Evolutionary conservation across 306 rosid genomes (phyloP).

Genomic region (Crotalaria pallida): DNA sequence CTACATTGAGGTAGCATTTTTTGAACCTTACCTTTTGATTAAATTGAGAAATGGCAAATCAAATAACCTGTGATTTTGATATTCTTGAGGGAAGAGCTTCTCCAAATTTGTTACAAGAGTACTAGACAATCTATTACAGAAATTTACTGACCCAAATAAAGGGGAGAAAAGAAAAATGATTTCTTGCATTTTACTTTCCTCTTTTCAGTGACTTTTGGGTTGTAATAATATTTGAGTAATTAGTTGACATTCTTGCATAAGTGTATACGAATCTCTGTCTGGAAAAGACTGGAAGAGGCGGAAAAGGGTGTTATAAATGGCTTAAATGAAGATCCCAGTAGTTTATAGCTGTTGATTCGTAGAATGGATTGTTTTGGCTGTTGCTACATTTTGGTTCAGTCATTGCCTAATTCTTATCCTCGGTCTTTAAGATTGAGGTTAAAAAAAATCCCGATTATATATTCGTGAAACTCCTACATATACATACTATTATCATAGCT

Average conservation of each 20-base stretch:
- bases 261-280: too few species aligned
- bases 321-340: not conserved
- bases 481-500: too few species aligned
- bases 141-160: constrained; percentile 24
- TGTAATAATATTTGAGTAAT: not conserved
- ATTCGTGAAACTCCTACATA: too few species aligned
- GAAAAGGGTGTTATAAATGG: not conserved
- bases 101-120: constrained; percentile 23
- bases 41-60: constrained; percentile 23
- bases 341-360: not conserved
- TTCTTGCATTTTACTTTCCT: not conserved
- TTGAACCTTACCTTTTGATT: constrained; percentile 12
- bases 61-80: constrained; percentile 25
- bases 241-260: not conserved
- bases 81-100: constrained; percentile 42
- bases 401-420: too few species aligned
- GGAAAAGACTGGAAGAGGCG: not conserved
- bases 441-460: too few species aligned
- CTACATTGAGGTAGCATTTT: constrained; percentile 16
- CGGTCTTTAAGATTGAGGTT: too few species aligned
- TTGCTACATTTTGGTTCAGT: not conserved
- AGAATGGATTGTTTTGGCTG: not conserved
- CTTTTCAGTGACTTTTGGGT: not conserved
- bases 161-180: not conserved
- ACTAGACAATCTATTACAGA: not conserved